Evolutionary conservation across 192 early-diverging fungal genomes (phyloP), one percentile per base, ranked within the genome.

Genomic region (Entophlyctis helioformis): DNA sequence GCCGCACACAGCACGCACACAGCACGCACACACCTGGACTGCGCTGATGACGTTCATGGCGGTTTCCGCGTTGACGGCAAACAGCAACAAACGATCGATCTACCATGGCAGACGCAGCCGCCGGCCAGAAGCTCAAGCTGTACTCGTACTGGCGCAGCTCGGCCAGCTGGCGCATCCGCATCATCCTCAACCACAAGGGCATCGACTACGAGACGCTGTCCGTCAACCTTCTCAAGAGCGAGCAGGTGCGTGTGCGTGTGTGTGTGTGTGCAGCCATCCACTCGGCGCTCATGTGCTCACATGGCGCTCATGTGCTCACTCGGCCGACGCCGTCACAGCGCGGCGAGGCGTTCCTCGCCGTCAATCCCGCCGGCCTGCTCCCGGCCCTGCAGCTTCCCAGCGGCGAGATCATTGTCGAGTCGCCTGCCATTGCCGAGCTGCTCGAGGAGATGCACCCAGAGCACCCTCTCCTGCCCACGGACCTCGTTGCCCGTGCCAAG

Each of bases 391-490:
- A 34, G 21, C 46, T 53, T 41, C 27, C 42, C 34, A n/a, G n/a
- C n/a, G 65, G 42, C 16, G 12, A 41, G n/a, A 24, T 45, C 1
- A 23, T 67, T 13, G 34, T 35, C 15, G 79, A 92, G 67, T 87
- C 83, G 4, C 46, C 75, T 18, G 82, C 87, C 13, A 91, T 96
- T 34, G 48, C 90, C 18, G 92, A 96, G 51, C 88, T 87, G 50
- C 61, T 96, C 3, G 92, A 96, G 36, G 92, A 96, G 50, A 59
- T 70, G 10, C 48, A 68, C 35, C 76, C 84, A 12, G 70, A 74
- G 43, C 11, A 31, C 12, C 67, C 85, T 11, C 63, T 91, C 33
- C 62, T 96, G 37, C 92, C 92, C 12, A 60, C 59, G 31, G 82
- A 87, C 25, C 67, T 80, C 25, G 41, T 67, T 11, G 58, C 66